Evolutionary conservation across 148 eudicot genomes (phyloP).

Genomic region (Rhododendron ferrugineum): DNA sequence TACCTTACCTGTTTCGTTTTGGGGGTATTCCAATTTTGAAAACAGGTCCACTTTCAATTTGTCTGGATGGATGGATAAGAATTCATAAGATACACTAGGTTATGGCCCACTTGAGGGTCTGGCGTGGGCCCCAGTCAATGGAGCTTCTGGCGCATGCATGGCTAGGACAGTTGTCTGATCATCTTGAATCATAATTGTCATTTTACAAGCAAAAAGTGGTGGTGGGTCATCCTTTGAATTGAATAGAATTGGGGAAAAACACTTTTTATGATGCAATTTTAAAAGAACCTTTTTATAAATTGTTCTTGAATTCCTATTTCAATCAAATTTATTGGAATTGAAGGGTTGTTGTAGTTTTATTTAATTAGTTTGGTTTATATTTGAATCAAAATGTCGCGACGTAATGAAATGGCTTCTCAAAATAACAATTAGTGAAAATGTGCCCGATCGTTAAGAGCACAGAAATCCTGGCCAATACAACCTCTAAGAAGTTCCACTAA

Average conservation of each 20-base stretch:
- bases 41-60: neutral
- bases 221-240: neutral
- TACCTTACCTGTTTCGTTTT: too few relatives aligned
- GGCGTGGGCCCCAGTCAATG: neutral
- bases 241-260: neutral
- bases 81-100: neutral
- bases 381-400: neutral
- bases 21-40: neutral
- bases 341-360: neutral
- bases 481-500: neutral
- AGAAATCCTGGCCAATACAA: neutral
- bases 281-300: neutral
- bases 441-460: neutral
- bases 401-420: neutral
- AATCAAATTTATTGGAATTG: neutral
- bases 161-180: slow-evolving; percentile 11
- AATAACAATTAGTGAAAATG: neutral
- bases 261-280: neutral
- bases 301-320: neutral
- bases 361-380: neutral
- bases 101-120: neutral
- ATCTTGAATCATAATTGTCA: slow-evolving; percentile 9
- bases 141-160: slow-evolving; percentile 3
- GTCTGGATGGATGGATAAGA: neutral
- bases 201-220: neutral